Percentiles rank a stretch among this genome's conserved stretches.
Evolutionary conservation across 179 eudicot genomes (phyloP).

Genomic region (Amaranthus tricolor): DNA sequence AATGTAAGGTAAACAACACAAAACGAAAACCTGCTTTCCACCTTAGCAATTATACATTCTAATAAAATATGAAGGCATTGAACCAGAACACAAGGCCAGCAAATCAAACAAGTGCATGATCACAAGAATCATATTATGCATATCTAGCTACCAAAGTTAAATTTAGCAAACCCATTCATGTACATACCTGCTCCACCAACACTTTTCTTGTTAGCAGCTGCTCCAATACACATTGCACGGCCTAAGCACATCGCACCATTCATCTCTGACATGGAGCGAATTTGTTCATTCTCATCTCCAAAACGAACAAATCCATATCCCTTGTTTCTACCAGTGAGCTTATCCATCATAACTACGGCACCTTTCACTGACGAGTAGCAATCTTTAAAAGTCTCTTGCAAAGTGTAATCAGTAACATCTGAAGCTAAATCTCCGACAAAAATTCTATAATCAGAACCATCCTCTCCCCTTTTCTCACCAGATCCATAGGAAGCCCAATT

Average conservation of each 20-base stretch:
- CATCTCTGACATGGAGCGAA: slow-evolving; percentile 94
- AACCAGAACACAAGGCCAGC: neutral
- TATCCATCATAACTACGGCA: slow-evolving; percentile 90
- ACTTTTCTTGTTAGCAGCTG: slow-evolving; percentile 81
- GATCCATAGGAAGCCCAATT: no score
- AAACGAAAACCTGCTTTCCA: neutral
- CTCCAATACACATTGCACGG: slow-evolving; percentile 91
- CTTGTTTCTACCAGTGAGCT: slow-evolving; percentile 70
- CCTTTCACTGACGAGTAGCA: no score
- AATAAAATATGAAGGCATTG: slow-evolving; percentile 13
- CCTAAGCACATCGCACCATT: slow-evolving; percentile 75
- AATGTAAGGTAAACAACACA: slow-evolving; percentile 20
- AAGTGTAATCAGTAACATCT: no score
- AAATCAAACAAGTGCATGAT: slow-evolving; percentile 8
- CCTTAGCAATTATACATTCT: slow-evolving; percentile 2
- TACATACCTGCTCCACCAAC: slow-evolving; percentile 43
- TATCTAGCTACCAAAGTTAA: neutral
- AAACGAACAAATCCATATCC: slow-evolving; percentile 95
- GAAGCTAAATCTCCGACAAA: no score
- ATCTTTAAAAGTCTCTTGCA: no score
- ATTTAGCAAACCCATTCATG: neutral
- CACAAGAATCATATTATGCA: slow-evolving; percentile 1
- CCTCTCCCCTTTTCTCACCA: no score
- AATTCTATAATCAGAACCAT: no score
- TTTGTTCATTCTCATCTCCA: slow-evolving; percentile 79